These are phyloP conservation scores for Fusarium decemcellulare DNA, from an alignment of 2,329 filamentous ascomycete species.

Conservation along the genomic window DNA sequence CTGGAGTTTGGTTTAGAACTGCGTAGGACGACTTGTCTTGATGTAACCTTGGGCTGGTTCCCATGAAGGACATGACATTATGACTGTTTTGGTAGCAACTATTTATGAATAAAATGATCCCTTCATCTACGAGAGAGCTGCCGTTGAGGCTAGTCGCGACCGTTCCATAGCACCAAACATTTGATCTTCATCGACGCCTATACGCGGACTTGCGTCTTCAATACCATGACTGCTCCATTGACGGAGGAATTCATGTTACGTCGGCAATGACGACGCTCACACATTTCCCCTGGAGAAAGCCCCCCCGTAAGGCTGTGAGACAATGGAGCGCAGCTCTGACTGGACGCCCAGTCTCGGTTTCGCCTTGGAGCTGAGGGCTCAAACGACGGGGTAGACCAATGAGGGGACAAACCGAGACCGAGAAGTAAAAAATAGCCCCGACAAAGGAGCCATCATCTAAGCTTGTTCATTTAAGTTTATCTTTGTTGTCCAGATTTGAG, in stretches of 20 bases:
- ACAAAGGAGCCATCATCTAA: background rate
- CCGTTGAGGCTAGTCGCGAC: too few species aligned
- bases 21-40: too few species aligned
- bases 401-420: background rate
- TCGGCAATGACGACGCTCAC: conserved; percentile 3
- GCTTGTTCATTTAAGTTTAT: conserved; percentile 4
- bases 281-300: background rate
- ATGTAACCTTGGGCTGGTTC: too few species aligned
- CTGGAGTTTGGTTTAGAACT: too few species aligned
- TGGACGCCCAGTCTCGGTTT: background rate
- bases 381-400: background rate
- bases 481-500: background rate
- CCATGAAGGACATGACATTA: too few species aligned
- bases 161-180: too few species aligned
- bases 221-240: background rate
- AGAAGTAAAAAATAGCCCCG: background rate
- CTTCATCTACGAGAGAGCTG: too few species aligned
- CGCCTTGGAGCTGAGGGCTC: background rate
- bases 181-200: background rate
- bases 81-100: too few species aligned
- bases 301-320: background rate
- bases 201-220: background rate
- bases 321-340: background rate
- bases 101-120: too few species aligned
- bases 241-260: conserved; percentile 1